A percentile compares a stretch with the other conserved stretches of the same genome.
Evolutionary conservation across 352 stramenopile genomes (phyloP).

Genomic region (Globisporangium sylvaticum): DNA sequence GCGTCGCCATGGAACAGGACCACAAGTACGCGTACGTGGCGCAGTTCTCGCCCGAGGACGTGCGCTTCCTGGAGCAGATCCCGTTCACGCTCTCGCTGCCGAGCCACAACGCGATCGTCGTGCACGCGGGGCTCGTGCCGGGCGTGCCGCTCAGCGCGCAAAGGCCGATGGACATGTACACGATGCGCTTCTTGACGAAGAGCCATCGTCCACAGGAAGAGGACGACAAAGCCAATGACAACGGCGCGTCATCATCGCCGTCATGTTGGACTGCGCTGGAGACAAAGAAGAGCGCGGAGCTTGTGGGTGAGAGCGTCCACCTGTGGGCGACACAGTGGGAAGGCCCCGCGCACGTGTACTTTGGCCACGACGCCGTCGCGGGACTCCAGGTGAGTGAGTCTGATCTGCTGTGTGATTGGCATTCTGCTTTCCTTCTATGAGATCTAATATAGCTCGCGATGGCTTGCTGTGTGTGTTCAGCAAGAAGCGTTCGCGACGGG

Average conservation of each 20-base stretch:
- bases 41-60: constrained; percentile 47
- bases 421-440: too few relatives aligned
- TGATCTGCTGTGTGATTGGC: too few relatives aligned
- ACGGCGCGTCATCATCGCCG: background rate
- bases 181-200: constrained; percentile 77
- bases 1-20: constrained; percentile 2
- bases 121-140: constrained; percentile 71
- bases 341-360: constrained; percentile 82
- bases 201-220: constrained; percentile 17
- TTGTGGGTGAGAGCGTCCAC: constrained; percentile 16
- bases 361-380: constrained; percentile 88
- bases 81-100: constrained; percentile 76
- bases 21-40: constrained; percentile 70
- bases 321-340: constrained; percentile 80
- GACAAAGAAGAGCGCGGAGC: constrained; percentile 20
- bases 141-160: constrained; percentile 75
- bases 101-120: constrained; percentile 49
- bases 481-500: constrained; percentile 87
- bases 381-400: constrained; percentile 61
- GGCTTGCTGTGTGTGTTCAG: constrained; percentile 28
- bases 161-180: constrained; percentile 88
- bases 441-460: too few relatives aligned
- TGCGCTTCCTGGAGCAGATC: constrained; percentile 65
- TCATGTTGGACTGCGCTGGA: constrained; percentile 26
- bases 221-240: constrained; percentile 23